Evolutionary conservation across 2,329 filamentous ascomycete species (phyloP), one percentile per base, ranked within the genome.

Genomic region (Knufia fluminis): DNA sequence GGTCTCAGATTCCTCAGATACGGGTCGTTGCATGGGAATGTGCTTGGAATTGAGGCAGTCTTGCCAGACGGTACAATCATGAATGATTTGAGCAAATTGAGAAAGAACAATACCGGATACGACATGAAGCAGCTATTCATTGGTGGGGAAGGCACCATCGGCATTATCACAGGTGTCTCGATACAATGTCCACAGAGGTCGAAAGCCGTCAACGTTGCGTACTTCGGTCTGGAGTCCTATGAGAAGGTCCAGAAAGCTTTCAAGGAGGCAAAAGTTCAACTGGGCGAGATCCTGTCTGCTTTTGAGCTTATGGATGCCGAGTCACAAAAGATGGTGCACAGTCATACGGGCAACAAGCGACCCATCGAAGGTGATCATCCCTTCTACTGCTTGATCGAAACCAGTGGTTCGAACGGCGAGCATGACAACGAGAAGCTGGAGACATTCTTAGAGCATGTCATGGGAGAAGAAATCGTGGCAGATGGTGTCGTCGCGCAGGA

Each of bases 41-140:
- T 97, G 1, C 76, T 98, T 14, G 92, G 92, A 22, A 75, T 98
- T 46, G 91, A 98, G 71, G 92, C 85, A 17, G 94, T 98, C 7
- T 74, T 98, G 35, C 87, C 92, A 1, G 87, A 98, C 63, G 92
- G 92, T 48, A 96, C 89, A 4, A 78, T 98, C 58, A 76, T 98
- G 40, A 82, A 97, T 60, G 89, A 96, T 60, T 80, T 98, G 26
- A 85, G 80, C 59, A 90, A 79, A 52, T 74, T 98, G 51, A 82
- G 92, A 58, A 98, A 98, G 75, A 97, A 98, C 75, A 98, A 98
- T 72, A 98, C 92, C 1, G 92, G 92, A 23, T 98, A 97, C 68
- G 94, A 98, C 65, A 69, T 96, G 50, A 96, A 96, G 73, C 91
- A 96, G 68, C 78, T 96, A 31, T 96, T 98, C 66, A 94, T 98